Evolutionary conservation across 83 land plant species (phyloP).

Genomic region (Diphasiastrum complanatum): DNA sequence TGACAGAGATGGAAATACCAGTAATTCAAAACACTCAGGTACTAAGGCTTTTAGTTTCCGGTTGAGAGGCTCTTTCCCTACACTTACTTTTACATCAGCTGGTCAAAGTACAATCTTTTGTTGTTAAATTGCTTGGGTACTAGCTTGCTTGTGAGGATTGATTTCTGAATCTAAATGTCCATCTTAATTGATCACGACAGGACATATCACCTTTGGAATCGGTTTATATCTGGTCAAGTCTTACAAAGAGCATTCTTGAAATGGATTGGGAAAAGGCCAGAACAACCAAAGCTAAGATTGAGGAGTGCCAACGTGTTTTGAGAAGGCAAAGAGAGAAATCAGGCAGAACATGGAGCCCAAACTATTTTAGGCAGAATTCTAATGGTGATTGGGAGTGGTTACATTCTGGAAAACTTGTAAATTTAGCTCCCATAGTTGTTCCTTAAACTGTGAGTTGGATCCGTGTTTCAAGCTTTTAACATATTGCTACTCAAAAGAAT

Average conservation of each 20-base stretch:
- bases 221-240: conserved; percentile 48
- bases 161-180: neutral
- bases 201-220: conserved; percentile 49
- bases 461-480: too few species aligned
- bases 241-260: conserved; percentile 45
- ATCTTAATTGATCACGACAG: conserved; percentile 16
- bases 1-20: conserved; percentile 41
- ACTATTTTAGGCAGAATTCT: conserved; percentile 29
- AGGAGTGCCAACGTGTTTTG: conserved; percentile 43
- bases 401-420: neutral
- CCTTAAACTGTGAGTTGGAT: too few species aligned
- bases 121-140: neutral
- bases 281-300: conserved; percentile 46
- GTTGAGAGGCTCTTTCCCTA: too few species aligned
- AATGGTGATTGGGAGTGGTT: conserved; percentile 19
- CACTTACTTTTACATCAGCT: neutral
- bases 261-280: conserved; percentile 56
- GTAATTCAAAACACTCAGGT: conserved; percentile 40
- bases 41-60: neutral
- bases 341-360: conserved; percentile 47
- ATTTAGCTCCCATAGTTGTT: conserved; percentile 2
- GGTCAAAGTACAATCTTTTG: neutral
- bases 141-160: neutral
- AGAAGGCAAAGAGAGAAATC: conserved; percentile 27
- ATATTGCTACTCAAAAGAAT: too few species aligned